Conservation (phyloP, 768 basidiomycete species). For the Rhodosporidiobolus sp. region DNA sequence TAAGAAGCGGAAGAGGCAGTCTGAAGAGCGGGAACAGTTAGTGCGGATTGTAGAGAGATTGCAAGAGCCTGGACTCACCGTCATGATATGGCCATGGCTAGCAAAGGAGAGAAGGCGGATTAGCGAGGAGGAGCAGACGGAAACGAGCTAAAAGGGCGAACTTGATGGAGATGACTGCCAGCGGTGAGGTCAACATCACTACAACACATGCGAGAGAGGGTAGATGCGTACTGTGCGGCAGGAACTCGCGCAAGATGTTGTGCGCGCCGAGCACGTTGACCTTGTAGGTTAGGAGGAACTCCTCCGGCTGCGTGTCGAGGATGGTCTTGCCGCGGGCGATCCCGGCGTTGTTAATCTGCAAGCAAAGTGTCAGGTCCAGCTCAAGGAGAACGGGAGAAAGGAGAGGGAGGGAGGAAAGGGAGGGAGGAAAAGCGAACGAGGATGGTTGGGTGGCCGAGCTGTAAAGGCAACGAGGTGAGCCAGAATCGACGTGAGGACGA, state of each 20-base stretch:
- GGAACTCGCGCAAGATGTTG: conserved; percentile 36
- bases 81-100: conserved; percentile 38
- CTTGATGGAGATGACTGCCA: conserved; percentile 33
- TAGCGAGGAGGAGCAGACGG: neutral
- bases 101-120: neutral
- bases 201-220: too few species aligned
- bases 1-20: conserved; percentile 30
- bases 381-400: too few species aligned
- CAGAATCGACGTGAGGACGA: too few species aligned
- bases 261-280: conserved; percentile 28
- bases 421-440: neutral
- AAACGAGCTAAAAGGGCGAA: neutral
- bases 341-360: conserved; percentile 35
- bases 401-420: neutral
- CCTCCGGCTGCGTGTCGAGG: conserved; percentile 19
- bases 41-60: neutral
- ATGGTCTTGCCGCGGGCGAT: conserved; percentile 36
- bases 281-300: conserved; percentile 32
- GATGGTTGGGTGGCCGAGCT: conserved; percentile 34
- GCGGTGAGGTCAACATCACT: neutral
- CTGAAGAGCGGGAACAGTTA: neutral
- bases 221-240: conserved; percentile 23
- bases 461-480: neutral
- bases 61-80: neutral
- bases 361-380: neutral